Percentiles rank a stretch among this genome's conserved stretches.
These are phyloP conservation scores for Senecio squalidus DNA, from an alignment of 140 eudicot species.

Conservation along the genomic window DNA sequence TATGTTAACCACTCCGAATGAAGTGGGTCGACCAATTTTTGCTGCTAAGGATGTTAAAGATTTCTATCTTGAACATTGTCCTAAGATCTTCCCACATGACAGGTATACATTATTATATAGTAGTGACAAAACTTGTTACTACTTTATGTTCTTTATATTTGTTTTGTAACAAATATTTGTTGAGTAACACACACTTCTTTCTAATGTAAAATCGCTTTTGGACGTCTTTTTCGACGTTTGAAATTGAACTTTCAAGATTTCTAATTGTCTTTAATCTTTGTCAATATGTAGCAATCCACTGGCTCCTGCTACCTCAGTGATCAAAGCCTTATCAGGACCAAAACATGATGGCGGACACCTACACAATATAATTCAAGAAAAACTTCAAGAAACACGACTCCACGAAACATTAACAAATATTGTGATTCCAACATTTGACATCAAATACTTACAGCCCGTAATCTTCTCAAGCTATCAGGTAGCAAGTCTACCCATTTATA, in stretches of 20 bases:
- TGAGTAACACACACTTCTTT: background rate
- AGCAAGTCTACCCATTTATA: background rate
- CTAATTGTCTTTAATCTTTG: background rate
- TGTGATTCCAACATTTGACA: slow-evolving; percentile 45
- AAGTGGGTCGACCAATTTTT: slow-evolving; percentile 36
- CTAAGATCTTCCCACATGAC: slow-evolving; percentile 39
- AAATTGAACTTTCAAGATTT: background rate
- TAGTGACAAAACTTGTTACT: background rate
- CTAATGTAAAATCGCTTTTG: background rate
- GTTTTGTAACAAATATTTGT: background rate
- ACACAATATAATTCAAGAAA: slow-evolving; percentile 22
- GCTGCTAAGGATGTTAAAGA: slow-evolving; percentile 40
- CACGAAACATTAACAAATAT: slow-evolving; percentile 35
- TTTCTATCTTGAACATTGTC: slow-evolving; percentile 38
- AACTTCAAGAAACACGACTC: slow-evolving; percentile 26
- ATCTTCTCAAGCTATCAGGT: slow-evolving; percentile 46
- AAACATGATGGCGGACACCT: slow-evolving; percentile 37
- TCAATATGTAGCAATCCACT: slow-evolving; percentile 12
- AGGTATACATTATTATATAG: slow-evolving; percentile 8
- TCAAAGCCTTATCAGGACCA: slow-evolving; percentile 37
- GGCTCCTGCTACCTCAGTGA: slow-evolving; percentile 10
- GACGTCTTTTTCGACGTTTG: no score
- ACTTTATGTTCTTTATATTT: background rate
- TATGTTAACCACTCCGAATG: slow-evolving; percentile 39
- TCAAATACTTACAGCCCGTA: slow-evolving; percentile 36